A percentile compares a stretch with the other conserved stretches of the same genome.
These are phyloP conservation scores for Epichloe typhina DNA, from an alignment of 2,329 filamentous ascomycete species.

Conservation along the genomic window DNA sequence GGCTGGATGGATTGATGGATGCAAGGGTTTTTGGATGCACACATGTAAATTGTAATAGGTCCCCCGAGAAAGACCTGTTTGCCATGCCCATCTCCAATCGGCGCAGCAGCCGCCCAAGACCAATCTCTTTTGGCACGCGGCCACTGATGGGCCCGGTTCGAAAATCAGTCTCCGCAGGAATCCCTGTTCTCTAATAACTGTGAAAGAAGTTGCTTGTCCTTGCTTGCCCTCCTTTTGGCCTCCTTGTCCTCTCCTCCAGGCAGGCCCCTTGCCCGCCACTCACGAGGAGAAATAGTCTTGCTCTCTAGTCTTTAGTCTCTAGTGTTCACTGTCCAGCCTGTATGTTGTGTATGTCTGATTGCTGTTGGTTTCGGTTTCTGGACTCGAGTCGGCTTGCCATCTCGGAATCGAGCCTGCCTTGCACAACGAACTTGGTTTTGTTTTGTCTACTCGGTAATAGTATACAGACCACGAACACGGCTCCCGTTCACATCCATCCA, in stretches of 20 bases:
- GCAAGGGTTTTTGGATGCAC: too few species aligned
- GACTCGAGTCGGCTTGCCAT: neutral
- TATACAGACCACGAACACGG: too few species aligned
- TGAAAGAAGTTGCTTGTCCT: neutral
- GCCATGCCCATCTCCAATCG: constrained; percentile 1
- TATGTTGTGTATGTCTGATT: neutral
- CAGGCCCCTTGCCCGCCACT: constrained; percentile 2
- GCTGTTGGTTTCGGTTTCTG: neutral
- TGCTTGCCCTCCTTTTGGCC: too few species aligned
- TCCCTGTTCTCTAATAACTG: neutral
- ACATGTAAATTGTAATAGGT: too few species aligned
- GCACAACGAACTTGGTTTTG: neutral
- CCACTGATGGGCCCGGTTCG: neutral
- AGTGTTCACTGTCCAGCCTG: too few species aligned
- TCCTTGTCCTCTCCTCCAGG: neutral
- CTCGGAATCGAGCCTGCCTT: neutral
- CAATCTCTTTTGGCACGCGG: constrained; percentile 2
- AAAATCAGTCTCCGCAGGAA: constrained; percentile 1
- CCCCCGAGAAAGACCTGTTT: neutral
- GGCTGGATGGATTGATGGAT: too few species aligned
- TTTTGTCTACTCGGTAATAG: too few species aligned
- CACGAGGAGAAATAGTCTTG: constrained; percentile 1
- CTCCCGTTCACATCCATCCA: too few species aligned
- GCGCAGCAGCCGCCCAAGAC: neutral
- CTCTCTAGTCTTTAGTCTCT: neutral